A percentile compares a stretch with the other conserved stretches of the same genome.
Conservation (phyloP, 495 filamentous ascomycete genomes). For the Glutinoglossum americanum region DNA sequence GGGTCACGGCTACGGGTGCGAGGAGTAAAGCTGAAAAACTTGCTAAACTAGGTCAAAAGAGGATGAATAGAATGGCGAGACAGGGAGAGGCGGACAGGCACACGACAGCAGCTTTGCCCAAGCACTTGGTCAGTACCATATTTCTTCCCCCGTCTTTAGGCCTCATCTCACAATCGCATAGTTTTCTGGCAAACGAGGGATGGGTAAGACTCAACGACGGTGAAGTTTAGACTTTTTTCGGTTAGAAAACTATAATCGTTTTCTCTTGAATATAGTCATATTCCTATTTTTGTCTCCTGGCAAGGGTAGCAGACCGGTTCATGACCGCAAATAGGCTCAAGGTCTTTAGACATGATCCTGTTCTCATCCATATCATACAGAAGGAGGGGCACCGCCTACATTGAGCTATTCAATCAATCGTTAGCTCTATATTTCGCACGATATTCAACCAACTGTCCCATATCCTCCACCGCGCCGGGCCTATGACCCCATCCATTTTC, state of each 20-base stretch:
- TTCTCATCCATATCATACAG: background rate
- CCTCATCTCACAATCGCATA: constrained; percentile 11
- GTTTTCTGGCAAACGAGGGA: constrained; percentile 35
- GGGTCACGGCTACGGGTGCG: constrained; percentile 36
- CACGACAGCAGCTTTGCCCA: constrained; percentile 55
- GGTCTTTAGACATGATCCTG: background rate
- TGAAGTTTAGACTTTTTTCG: constrained; percentile 9
- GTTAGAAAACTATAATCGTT: background rate
- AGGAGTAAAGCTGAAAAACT: constrained; percentile 65
- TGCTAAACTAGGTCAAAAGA: constrained; percentile 77
- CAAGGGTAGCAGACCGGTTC: background rate
- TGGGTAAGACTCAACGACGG: constrained; percentile 37
- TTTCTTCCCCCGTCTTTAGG: background rate
- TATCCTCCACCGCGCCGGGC: constrained; percentile 33
- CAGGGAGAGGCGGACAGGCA: constrained; percentile 94
- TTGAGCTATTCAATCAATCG: constrained; percentile 19
- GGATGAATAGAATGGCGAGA: constrained; percentile 95
- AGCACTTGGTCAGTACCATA: constrained; percentile 59
- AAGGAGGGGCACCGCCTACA: background rate
- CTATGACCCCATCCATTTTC: constrained; percentile 45
- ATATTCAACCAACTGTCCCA: constrained; percentile 58
- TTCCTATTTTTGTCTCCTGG: background rate
- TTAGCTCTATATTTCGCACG: constrained; percentile 44
- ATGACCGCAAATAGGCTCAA: background rate
- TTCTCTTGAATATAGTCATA: background rate